Conservation (phyloP, 352 stramenopile genomes). For the Phytopythium montanum region DNA sequence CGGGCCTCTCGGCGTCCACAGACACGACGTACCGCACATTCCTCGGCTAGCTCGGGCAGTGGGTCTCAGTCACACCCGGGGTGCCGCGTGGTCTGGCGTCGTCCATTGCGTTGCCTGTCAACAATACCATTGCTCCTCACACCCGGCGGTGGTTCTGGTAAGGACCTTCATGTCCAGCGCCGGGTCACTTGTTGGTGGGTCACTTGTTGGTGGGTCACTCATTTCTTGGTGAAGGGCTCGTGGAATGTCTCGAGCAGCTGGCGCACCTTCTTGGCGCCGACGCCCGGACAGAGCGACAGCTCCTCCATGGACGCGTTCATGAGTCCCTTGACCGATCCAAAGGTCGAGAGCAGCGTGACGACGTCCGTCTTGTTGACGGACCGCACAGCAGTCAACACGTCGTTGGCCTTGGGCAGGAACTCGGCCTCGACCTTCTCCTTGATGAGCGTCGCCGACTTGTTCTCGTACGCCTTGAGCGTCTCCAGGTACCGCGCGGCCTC, state of each 20-base stretch:
- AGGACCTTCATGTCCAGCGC: no score
- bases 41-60: neutral
- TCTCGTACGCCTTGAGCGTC: conserved; percentile 95
- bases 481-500: conserved; percentile 96
- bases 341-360: conserved; percentile 90
- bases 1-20: neutral
- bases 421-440: conserved; percentile 92
- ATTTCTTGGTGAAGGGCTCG: conserved; percentile 87
- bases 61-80: no score
- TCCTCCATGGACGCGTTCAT: conserved; percentile 92
- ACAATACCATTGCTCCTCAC: neutral
- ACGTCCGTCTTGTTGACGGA: conserved; percentile 97
- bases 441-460: conserved; percentile 93
- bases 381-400: conserved; percentile 88
- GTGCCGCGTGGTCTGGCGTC: no score
- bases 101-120: neutral
- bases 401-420: conserved; percentile 88
- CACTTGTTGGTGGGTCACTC: no score
- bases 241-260: conserved; percentile 93
- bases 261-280: conserved; percentile 94
- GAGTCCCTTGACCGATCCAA: conserved; percentile 84
- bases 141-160: no score
- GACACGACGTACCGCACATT: neutral
- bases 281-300: conserved; percentile 90
- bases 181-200: no score